These are phyloP conservation scores for Zygoascus bituminiphila DNA, from an alignment of 805 yeast genomes.

Conservation along the genomic window DNA sequence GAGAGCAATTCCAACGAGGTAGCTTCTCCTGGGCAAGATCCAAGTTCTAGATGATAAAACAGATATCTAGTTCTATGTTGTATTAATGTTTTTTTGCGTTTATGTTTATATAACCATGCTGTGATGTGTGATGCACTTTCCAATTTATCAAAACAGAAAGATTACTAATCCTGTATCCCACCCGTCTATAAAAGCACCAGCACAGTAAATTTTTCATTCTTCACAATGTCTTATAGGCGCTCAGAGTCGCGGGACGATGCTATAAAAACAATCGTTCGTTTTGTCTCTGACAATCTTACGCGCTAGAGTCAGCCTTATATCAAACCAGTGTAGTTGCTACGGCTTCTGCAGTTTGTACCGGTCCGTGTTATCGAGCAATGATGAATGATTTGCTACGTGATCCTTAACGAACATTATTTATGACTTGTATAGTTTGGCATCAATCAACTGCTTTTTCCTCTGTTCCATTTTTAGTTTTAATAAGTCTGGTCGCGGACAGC, in stretches of 20 bases:
- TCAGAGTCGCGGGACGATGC: conserved; percentile 22
- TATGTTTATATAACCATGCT: too few species aligned
- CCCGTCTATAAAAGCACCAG: neutral
- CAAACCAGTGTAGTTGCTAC: conserved; percentile 1
- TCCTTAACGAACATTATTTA: conserved; percentile 8
- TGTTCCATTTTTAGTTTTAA: conserved; percentile 60
- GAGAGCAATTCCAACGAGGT: too few species aligned
- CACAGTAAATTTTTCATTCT: conserved; percentile 8
- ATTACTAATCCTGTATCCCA: too few species aligned
- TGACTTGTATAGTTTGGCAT: neutral
- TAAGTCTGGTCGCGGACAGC: conserved; percentile 69
- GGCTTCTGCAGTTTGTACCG: conserved; percentile 3
- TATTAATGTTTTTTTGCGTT: too few species aligned
- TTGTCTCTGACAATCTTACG: conserved; percentile 18
- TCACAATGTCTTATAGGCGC: conserved; percentile 21
- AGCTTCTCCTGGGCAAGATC: too few species aligned
- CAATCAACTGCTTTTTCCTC: conserved; percentile 38
- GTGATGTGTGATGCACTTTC: too few species aligned
- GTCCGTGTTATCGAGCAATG: conserved; percentile 8
- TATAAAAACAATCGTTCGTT: conserved; percentile 13
- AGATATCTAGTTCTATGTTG: too few species aligned
- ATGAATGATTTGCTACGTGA: conserved; percentile 7
- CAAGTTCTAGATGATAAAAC: too few species aligned
- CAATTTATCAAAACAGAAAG: too few species aligned
- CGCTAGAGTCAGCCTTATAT: conserved; percentile 19